Conservation (phyloP, 805 yeast genomes). For the Kuraishia piskuri region DNA sequence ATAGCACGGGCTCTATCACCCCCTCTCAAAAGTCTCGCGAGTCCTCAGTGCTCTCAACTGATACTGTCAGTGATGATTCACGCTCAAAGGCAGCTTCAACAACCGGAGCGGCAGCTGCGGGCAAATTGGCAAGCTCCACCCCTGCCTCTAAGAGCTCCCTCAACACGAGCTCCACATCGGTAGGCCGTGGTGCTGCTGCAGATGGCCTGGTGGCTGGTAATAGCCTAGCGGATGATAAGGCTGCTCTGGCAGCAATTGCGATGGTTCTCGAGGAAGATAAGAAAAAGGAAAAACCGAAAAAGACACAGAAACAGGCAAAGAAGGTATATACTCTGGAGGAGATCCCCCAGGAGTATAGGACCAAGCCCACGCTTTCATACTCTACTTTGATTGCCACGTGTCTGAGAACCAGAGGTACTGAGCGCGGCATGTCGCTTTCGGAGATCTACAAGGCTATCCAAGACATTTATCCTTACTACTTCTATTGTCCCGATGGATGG, state of each 20-base stretch:
- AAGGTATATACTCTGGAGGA: constrained; percentile 71
- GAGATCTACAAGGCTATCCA: constrained; percentile 85
- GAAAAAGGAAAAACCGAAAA: constrained; percentile 20
- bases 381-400: constrained; percentile 77
- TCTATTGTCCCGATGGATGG: constrained; percentile 97
- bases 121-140: background rate
- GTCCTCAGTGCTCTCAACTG: background rate
- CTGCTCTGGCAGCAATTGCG: background rate
- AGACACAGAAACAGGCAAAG: constrained; percentile 45
- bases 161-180: background rate
- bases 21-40: constrained; percentile 6
- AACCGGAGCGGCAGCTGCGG: background rate
- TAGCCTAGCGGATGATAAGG: background rate
- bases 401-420: constrained; percentile 55
- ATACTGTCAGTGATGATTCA: background rate
- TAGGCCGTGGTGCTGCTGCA: background rate
- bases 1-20: constrained; percentile 8
- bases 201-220: background rate
- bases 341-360: constrained; percentile 79
- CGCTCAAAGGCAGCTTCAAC: background rate
- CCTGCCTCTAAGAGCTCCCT: background rate
- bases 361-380: constrained; percentile 77
- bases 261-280: constrained; percentile 1
- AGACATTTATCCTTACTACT: constrained; percentile 83
- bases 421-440: constrained; percentile 69